Percentiles rank a stretch among this genome's conserved stretches.
phyloP scores from a whole-genome alignment of 169 alveolate species.

The Plasmodium ovale region DNA sequence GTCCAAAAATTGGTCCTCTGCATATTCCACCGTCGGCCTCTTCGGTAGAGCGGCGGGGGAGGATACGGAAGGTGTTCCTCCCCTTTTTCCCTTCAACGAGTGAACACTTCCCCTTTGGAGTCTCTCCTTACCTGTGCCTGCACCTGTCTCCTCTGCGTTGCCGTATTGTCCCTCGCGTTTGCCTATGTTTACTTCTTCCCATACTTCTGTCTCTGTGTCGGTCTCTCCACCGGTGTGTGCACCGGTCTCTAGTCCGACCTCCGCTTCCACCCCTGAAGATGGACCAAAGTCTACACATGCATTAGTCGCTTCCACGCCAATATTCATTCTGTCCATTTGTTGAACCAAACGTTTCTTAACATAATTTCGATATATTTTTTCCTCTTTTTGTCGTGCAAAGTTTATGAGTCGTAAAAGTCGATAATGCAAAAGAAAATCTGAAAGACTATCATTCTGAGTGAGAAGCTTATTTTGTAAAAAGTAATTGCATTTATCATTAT shows the following conservation, averaged over 20 bases:
- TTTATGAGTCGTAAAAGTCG: not conserved
- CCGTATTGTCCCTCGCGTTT: too few species aligned
- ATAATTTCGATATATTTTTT: not conserved
- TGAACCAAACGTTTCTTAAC: not conserved
- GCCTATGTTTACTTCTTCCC: too few species aligned
- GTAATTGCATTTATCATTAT: not conserved
- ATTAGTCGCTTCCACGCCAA: too few species aligned
- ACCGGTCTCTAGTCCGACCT: too few species aligned
- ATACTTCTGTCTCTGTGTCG: too few species aligned
- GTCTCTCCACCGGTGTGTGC: too few species aligned
- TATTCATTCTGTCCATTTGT: not conserved
- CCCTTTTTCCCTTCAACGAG: not conserved
- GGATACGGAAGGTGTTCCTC: not conserved
- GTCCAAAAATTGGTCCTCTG: constrained; percentile 10
- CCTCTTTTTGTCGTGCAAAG: not conserved
- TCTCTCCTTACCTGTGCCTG: not conserved
- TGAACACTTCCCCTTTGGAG: not conserved
- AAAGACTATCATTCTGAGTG: not conserved
- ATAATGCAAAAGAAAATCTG: not conserved
- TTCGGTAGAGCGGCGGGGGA: too few species aligned
- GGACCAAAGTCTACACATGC: too few species aligned
- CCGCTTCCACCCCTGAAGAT: too few species aligned
- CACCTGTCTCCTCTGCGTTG: not conserved
- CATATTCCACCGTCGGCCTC: not conserved
- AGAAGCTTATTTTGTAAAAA: not conserved